These are phyloP conservation scores for Colletotrichum agaves DNA, from an alignment of 2,329 filamentous ascomycete species.

Conservation along the genomic window DNA sequence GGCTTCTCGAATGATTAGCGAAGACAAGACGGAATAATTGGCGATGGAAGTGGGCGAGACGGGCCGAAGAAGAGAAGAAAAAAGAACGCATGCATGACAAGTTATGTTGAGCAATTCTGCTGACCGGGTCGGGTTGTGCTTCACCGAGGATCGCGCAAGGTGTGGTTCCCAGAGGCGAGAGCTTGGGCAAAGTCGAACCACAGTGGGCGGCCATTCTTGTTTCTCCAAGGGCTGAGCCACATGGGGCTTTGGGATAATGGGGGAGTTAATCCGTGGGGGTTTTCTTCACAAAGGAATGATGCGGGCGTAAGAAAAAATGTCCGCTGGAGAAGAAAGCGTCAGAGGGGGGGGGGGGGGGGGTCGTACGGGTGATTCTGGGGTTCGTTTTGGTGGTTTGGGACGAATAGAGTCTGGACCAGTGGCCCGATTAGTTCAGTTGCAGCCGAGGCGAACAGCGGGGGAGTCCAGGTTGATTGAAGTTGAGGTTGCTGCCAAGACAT, in stretches of 20 bases:
- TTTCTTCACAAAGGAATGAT: background rate
- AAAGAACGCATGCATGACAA: background rate
- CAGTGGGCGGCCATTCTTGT: conserved; percentile 43
- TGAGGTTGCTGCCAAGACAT: background rate
- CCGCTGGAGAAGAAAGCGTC: background rate
- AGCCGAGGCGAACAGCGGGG: background rate
- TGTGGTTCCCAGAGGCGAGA: conserved; percentile 5
- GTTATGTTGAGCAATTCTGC: background rate
- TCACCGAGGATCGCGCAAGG: conserved; percentile 17
- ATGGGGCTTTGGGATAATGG: background rate
- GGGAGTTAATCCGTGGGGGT: conserved; percentile 6
- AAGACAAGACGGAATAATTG: background rate
- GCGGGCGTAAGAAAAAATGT: background rate
- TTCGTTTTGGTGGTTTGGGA: background rate
- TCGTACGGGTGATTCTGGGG: conserved; percentile 1
- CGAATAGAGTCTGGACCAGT: conserved; percentile 4
- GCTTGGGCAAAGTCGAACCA: conserved; percentile 28
- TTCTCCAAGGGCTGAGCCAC: conserved; percentile 14
- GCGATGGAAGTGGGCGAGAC: background rate
- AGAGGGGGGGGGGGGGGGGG: background rate
- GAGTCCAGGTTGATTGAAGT: too few species aligned
- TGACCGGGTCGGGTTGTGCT: conserved; percentile 5
- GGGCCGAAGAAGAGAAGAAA: conserved; percentile 7
- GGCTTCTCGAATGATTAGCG: conserved; percentile 2
- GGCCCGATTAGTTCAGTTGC: background rate